Evolutionary conservation across 768 basidiomycete species (phyloP), one percentile per base, ranked within the genome.

Genomic region (Phylloporus scabripes): DNA sequence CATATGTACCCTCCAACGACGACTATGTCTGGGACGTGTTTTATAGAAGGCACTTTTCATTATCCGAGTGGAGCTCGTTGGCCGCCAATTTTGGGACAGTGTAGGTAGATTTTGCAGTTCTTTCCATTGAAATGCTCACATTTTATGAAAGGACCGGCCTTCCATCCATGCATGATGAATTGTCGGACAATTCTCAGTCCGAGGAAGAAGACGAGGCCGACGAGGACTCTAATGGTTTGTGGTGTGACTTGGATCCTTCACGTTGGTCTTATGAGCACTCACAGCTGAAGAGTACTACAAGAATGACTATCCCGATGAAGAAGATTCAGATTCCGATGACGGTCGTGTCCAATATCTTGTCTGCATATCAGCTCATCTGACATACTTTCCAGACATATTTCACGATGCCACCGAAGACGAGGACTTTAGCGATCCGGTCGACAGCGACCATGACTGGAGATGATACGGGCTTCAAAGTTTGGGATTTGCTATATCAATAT

Each of bases 11-110:
- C 12, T 18, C 57, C 49, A n/a, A 62, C 4, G 75, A 75, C 23
- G 88, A 89, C 57, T 91, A 87, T 55, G 88, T 91, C 20, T 90
- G 83, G 80, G 88, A 91, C 58, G 79, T 91, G 18, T 91, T 89
- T 60, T 89, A 87, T 56, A 85, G 84, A 54, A 74, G 81, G 20
- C 82, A 83, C 0, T 74, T 75, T 17, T 74, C 79, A 10, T 63
- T 80, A 34, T 73, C 73, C 15, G 81, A 85, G 64, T 81, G 82
- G 76, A 79, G 78, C 47, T 73, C 77, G 17, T 72, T 71, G 7
- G 72, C 72, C 1, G 77, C 79, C 5, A 76, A 76, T 40, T 68
- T 85, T 47, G 88, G 76, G 17, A 88, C 80, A 0, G 60, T 86
- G 87, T 90, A 63, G 44, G 79, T 67, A 21, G 7, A 26, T 31